Conservation (phyloP, 2,329 filamentous ascomycete species). For the Aspergillus tanneri region DNA sequence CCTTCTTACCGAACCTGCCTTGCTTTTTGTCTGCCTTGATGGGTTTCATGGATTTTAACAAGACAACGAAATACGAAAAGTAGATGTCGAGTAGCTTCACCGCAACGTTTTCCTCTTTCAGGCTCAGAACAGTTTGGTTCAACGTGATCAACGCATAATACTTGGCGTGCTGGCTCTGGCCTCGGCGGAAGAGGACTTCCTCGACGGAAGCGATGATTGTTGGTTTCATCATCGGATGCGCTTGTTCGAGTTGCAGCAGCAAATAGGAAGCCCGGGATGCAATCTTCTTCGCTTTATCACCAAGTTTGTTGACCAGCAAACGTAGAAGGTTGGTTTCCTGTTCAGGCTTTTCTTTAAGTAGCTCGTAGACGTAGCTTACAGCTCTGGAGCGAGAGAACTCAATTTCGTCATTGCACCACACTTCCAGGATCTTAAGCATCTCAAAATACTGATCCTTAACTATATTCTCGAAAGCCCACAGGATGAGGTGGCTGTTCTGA, state of each 20-base stretch:
- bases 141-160: slow-evolving; percentile 97
- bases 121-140: slow-evolving; percentile 91
- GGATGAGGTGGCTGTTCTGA: slow-evolving; percentile 73
- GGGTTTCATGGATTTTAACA: slow-evolving; percentile 65
- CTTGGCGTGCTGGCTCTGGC: slow-evolving; percentile 82
- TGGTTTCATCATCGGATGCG: slow-evolving; percentile 90
- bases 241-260: slow-evolving; percentile 82
- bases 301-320: slow-evolving; percentile 91
- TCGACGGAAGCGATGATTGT: slow-evolving; percentile 84
- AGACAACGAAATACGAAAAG: slow-evolving; percentile 79
- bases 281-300: slow-evolving; percentile 93
- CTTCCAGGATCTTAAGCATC: slow-evolving; percentile 84
- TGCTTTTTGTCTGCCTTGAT: slow-evolving; percentile 39
- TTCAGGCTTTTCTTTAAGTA: slow-evolving; percentile 93
- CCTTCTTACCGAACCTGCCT: slow-evolving; percentile 39
- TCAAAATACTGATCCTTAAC: slow-evolving; percentile 92
- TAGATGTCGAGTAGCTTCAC: slow-evolving; percentile 84
- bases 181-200: slow-evolving; percentile 82
- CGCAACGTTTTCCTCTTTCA: slow-evolving; percentile 76
- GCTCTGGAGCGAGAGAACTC: slow-evolving; percentile 86
- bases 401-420: slow-evolving; percentile 93
- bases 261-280: slow-evolving; percentile 90
- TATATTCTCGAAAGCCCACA: slow-evolving; percentile 94
- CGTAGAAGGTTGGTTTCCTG: slow-evolving; percentile 93
- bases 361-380: slow-evolving; percentile 85